Percentiles rank a stretch among this genome's conserved stretches.
Evolutionary conservation across 1,284 basidiomycete species (phyloP).

Genomic region (Apiotrichum mycotoxinovorans): DNA sequence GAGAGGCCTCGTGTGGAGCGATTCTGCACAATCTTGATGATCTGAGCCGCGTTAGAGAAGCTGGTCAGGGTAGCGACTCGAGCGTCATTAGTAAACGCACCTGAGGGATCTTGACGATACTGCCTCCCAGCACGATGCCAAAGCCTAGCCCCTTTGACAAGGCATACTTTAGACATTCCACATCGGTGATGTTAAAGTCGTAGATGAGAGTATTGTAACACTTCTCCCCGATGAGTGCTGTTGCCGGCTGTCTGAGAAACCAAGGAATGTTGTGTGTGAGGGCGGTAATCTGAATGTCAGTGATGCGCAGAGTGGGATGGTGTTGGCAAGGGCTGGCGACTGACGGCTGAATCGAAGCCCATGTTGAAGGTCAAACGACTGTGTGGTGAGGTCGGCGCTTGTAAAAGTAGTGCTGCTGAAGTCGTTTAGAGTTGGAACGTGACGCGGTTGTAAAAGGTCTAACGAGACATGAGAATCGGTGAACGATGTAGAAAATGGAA

Average conservation of each 20-base stretch:
- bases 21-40: conserved; percentile 55
- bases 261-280: conserved; percentile 63
- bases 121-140: conserved; percentile 84
- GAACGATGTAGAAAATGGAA: no score
- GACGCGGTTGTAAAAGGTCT: no score
- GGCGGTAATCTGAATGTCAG: conserved; percentile 32
- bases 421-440: no score
- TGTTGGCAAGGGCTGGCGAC: neutral
- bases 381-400: neutral
- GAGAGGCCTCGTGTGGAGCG: conserved; percentile 79
- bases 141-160: conserved; percentile 89
- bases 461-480: no score
- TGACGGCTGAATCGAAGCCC: conserved; percentile 18
- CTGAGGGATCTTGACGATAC: conserved; percentile 94
- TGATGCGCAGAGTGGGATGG: neutral
- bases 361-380: conserved; percentile 2
- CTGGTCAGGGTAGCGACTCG: conserved; percentile 51
- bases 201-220: conserved; percentile 89
- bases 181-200: conserved; percentile 77
- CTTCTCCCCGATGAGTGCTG: conserved; percentile 79
- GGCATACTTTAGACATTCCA: conserved; percentile 82
- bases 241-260: conserved; percentile 74
- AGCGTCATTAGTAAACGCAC: conserved; percentile 49
- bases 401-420: no score
- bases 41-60: conserved; percentile 52